Evolutionary conservation across 192 early-diverging fungal species (phyloP).

Genomic region (Coemansia sp.): DNA sequence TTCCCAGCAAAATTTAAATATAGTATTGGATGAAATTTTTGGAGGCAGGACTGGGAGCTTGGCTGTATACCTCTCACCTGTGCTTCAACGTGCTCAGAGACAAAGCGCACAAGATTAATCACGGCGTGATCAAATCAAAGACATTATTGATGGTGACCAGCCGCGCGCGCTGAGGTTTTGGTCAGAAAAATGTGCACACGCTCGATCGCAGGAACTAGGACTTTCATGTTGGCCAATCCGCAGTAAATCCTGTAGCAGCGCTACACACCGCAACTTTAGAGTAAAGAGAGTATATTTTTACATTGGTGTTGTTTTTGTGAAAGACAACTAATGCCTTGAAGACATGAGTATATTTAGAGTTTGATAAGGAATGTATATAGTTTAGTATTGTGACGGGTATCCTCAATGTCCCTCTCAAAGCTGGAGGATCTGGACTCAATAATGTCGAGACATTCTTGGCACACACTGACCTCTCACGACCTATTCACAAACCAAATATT

Average conservation of each 20-base stretch:
- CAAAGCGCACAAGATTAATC: background rate
- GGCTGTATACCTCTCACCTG: background rate
- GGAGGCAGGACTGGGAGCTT: slow-evolving; percentile 2
- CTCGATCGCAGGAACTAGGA: background rate
- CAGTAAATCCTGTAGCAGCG: too few species aligned
- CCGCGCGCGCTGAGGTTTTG: background rate
- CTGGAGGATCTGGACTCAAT: background rate
- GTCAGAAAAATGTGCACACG: background rate
- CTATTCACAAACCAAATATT: background rate
- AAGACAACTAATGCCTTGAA: too few species aligned
- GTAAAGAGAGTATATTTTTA: too few species aligned
- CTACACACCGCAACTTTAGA: too few species aligned
- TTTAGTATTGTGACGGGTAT: background rate
- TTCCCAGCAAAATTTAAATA: slow-evolving; percentile 1
- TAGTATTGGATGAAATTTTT: background rate
- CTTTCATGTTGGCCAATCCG: too few species aligned
- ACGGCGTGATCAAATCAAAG: background rate
- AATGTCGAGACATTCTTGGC: background rate
- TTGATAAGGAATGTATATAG: background rate
- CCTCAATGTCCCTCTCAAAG: background rate
- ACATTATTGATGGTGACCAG: background rate
- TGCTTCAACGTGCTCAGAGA: background rate
- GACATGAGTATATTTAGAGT: background rate
- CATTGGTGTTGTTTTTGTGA: too few species aligned
- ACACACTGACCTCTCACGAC: background rate